Percentiles rank a stretch among this genome's conserved stretches.
Evolutionary conservation across 345 rosid genomes (phyloP).

Genomic region (Rhodamnia rubescens): DNA sequence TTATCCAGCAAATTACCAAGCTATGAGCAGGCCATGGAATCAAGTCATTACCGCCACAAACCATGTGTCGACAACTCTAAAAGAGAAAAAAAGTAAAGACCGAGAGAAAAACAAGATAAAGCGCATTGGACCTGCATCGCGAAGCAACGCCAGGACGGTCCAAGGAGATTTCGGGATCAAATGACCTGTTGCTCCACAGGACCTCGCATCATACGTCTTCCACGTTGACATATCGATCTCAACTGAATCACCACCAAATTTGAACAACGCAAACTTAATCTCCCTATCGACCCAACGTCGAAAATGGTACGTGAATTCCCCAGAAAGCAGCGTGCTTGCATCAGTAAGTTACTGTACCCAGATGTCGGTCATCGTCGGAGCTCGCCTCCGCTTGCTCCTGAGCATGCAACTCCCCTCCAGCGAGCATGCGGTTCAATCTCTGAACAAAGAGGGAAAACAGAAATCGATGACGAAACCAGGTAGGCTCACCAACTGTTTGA

Average conservation of each 20-base stretch:
- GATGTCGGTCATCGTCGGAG: not conserved
- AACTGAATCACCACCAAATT: slow-evolving; percentile 2
- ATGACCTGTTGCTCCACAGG: slow-evolving; percentile 25
- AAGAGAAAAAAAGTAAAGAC: not conserved
- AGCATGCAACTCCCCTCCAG: not conserved
- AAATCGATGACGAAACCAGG: not conserved
- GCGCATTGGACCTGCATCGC: slow-evolving; percentile 25
- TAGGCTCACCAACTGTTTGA: not conserved
- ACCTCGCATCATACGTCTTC: slow-evolving; percentile 39
- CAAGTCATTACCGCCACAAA: not conserved
- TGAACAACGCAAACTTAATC: not conserved
- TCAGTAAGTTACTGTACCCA: not conserved
- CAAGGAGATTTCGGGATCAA: slow-evolving; percentile 44
- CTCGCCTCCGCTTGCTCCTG: not conserved
- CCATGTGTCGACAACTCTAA: not conserved
- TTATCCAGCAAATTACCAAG: not conserved
- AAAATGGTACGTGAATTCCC: not conserved
- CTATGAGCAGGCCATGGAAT: not conserved
- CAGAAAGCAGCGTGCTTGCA: not conserved
- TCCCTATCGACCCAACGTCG: not conserved
- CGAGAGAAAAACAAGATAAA: not conserved
- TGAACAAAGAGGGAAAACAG: not conserved
- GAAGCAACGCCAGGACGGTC: slow-evolving; percentile 46
- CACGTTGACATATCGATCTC: slow-evolving; percentile 45
- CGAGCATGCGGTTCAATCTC: slow-evolving; percentile 26